Evolutionary conservation across 306 rosid species (phyloP), one percentile per base, ranked within the genome.

Genomic region (Betula pendula): DNA sequence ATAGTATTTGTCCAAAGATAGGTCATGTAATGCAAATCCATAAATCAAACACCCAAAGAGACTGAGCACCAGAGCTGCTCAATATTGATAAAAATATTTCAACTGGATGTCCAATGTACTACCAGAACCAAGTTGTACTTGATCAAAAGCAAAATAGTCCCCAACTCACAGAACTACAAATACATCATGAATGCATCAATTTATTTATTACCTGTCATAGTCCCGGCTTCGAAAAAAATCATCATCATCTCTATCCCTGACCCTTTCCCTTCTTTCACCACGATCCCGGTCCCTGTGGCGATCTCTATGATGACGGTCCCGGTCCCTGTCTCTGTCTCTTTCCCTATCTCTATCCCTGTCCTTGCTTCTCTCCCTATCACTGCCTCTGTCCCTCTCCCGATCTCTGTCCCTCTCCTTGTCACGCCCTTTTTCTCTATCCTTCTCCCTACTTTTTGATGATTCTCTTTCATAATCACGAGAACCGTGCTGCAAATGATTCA

Each of bases 361-460:
- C 43, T 82, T 80, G 17, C 72, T 84, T 47, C 78, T 75, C 9
- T 75, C 83, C 48, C 79, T 67, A 0, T 69, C 87, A 38, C 73
- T 45, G 2, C 77, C 83, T 5, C 82, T 12, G 0, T 80, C 85
- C 19, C 77, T 22, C 0, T 75, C 83, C 25, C 69, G 47, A n/a
- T 81, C 90, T n/a, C 86, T 19, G 3, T 73, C 85, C 76, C 81
- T 84, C 27, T 84, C 93, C 80, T 72, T 83, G 22, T 82, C 87
- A 24, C 84, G 86, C 68, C 96, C 98, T 73, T 91, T 94, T 17
- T 89, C 97, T 49, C 91, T 86, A 12, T 88, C 98, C 89, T 88
- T 94, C 15, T 95, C 99, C 74, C 97, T 84, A 78, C 96, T 92
- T 86, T 88, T 92, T 9, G 97, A 92, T 70, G 96, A 89, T 31